A percentile compares a stretch with the other conserved stretches of the same genome.
Evolutionary conservation across 1,139 yeast species (phyloP).

Genomic region (Nadsonia starkeyi-henricii): DNA sequence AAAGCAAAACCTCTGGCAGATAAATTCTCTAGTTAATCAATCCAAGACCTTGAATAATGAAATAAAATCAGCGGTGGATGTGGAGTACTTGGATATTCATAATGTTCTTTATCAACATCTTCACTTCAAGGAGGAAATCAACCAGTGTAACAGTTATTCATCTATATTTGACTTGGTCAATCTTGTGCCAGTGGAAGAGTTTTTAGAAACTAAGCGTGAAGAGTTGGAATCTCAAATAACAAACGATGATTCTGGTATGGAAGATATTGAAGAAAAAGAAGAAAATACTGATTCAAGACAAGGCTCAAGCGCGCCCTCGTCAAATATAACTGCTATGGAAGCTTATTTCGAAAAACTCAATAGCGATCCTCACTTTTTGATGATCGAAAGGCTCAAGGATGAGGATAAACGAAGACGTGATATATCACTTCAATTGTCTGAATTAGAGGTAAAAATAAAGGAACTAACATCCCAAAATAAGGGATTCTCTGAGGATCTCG

Average conservation of each 20-base stretch:
- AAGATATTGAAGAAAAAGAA: background rate
- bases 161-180: conserved; percentile 18
- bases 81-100: conserved; percentile 5
- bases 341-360: conserved; percentile 16
- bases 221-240: background rate
- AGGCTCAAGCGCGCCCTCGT: too few relatives aligned
- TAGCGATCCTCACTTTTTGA: conserved; percentile 16
- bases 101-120: conserved; percentile 23
- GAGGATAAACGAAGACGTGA: conserved; percentile 10
- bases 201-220: background rate
- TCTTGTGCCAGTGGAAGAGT: conserved; percentile 19
- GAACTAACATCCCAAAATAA: background rate
- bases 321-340: conserved; percentile 3
- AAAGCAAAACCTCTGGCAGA: background rate
- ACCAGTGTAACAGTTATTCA: conserved; percentile 17
- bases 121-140: conserved; percentile 20
- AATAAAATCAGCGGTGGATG: background rate
- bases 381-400: conserved; percentile 20
- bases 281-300: conserved; percentile 7
- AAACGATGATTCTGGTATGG: background rate
- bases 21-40: background rate
- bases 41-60: background rate
- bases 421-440: background rate
- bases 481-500: background rate
- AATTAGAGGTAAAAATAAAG: background rate